Evolutionary conservation across 73 alveolate species (phyloP).

Genomic region (Loxodes magnus): DNA sequence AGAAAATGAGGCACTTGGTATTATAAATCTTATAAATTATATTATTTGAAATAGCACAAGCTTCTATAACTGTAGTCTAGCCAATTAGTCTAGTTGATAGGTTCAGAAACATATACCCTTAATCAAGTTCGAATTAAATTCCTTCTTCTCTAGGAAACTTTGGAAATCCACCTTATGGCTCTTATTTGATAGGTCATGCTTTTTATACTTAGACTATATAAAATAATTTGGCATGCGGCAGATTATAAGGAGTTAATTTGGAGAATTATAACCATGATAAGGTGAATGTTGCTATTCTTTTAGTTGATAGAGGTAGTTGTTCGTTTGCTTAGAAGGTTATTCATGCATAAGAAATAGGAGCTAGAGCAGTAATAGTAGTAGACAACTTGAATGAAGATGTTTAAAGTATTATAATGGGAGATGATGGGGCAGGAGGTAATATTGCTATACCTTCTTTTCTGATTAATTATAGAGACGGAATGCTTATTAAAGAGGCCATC

Average conservation of each 20-base stretch:
- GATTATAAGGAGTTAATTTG: neutral
- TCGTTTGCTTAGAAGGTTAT: slow-evolving; percentile 50
- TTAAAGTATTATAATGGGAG: slow-evolving; percentile 41
- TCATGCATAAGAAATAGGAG: slow-evolving; percentile 56
- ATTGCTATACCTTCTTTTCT: slow-evolving; percentile 43
- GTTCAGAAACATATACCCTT: no score
- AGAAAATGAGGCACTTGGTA: no score
- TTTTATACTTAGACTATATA: neutral
- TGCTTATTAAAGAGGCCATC: slow-evolving; percentile 22
- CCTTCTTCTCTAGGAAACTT: slow-evolving; percentile 13
- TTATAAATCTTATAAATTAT: no score
- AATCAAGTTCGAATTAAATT: no score
- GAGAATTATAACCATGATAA: neutral
- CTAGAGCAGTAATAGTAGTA: slow-evolving; percentile 42
- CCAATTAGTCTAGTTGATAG: no score
- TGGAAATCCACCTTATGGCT: slow-evolving; percentile 17
- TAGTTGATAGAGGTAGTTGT: slow-evolving; percentile 51
- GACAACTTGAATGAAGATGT: slow-evolving; percentile 33
- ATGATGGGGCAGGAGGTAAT: slow-evolving; percentile 16
- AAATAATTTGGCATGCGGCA: neutral
- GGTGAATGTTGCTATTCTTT: slow-evolving; percentile 5
- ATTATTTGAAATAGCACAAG: no score
- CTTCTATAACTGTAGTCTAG: no score
- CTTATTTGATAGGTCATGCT: neutral
- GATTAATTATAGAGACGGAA: slow-evolving; percentile 43